Conservation (phyloP, 495 filamentous ascomycete species). For the Neurospora sp. region DNA sequence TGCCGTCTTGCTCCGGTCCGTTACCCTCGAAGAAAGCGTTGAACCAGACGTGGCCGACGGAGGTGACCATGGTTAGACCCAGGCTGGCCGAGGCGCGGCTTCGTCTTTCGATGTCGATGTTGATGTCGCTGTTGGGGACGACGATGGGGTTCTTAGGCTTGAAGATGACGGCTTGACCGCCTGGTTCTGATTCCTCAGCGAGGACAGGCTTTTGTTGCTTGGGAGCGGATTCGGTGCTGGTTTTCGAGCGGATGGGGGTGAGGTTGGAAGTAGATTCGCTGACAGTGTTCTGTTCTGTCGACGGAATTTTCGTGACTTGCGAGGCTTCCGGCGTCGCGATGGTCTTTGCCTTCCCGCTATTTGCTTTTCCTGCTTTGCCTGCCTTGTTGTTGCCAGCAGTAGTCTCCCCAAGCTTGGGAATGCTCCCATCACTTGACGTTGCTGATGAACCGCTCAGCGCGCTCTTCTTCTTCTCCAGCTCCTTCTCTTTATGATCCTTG, state of each 20-base stretch:
- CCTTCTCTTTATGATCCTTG: conserved; percentile 4
- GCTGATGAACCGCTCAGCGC: not conserved
- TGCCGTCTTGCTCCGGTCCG: conserved; percentile 46
- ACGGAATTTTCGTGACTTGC: not conserved
- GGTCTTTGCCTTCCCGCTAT: conserved; percentile 15
- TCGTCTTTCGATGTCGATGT: conserved; percentile 72
- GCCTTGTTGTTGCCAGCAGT: not conserved
- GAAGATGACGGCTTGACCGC: conserved; percentile 63
- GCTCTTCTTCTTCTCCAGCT: not conserved
- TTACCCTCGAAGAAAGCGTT: conserved; percentile 88
- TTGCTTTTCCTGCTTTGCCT: conserved; percentile 6
- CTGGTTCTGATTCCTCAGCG: conserved; percentile 30
- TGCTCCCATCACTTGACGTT: not conserved
- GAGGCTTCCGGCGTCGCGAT: conserved; percentile 12
- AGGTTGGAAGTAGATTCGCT: not conserved
- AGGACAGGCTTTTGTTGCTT: conserved; percentile 5
- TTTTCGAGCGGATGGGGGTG: conserved; percentile 11
- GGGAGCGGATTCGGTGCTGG: not conserved
- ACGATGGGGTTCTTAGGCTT: conserved; percentile 51
- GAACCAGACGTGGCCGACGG: conserved; percentile 93
- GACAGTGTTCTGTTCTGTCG: not conserved
- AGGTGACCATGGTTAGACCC: conserved; percentile 80
- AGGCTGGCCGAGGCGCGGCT: conserved; percentile 62
- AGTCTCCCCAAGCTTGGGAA: not conserved
- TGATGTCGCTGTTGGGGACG: conserved; percentile 73